Percentiles rank a stretch among this genome's conserved stretches.
phyloP scores from a whole-genome alignment of 495 filamentous ascomycete species.

The Aspergillus egyptiacus region DNA sequence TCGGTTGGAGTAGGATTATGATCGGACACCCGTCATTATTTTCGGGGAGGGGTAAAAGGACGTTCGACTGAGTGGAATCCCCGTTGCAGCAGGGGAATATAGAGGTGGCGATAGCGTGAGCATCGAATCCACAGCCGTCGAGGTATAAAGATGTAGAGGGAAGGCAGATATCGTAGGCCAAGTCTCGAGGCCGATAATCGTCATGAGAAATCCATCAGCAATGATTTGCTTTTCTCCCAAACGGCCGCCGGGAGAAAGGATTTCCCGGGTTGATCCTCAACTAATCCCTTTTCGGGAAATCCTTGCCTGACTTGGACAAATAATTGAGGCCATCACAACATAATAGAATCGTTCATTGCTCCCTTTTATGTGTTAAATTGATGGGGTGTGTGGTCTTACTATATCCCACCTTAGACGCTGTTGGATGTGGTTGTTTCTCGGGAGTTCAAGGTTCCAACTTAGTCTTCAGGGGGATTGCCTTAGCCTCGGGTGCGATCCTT shows the following conservation, averaged over 20 bases:
- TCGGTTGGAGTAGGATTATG: constrained; percentile 31
- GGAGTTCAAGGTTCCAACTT: too few relatives aligned
- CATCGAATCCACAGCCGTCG: constrained; percentile 20
- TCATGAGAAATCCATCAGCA: constrained; percentile 32
- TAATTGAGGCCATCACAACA: too few relatives aligned
- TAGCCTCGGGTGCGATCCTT: background rate
- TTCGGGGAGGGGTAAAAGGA: constrained; percentile 21
- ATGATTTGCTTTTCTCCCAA: constrained; percentile 36
- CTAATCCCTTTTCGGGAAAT: constrained; percentile 30
- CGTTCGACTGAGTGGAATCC: constrained; percentile 14
- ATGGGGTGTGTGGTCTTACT: too few relatives aligned
- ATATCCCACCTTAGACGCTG: too few relatives aligned
- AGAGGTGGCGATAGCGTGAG: constrained; percentile 14
- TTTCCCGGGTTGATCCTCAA: constrained; percentile 30
- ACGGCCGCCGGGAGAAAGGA: constrained; percentile 24
- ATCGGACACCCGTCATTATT: constrained; percentile 40
- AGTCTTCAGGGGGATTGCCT: background rate
- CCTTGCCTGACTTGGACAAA: too few relatives aligned
- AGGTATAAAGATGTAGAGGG: constrained; percentile 9
- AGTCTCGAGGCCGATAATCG: constrained; percentile 8
- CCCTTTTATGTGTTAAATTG: background rate
- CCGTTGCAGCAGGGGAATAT: constrained; percentile 20
- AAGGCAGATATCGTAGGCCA: constrained; percentile 12
- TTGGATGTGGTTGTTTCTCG: too few relatives aligned
- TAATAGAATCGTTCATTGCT: too few relatives aligned